phyloP scores from a whole-genome alignment of 2,329 filamentous ascomycete genomes.

The Fonsecaea pedrosoi region DNA sequence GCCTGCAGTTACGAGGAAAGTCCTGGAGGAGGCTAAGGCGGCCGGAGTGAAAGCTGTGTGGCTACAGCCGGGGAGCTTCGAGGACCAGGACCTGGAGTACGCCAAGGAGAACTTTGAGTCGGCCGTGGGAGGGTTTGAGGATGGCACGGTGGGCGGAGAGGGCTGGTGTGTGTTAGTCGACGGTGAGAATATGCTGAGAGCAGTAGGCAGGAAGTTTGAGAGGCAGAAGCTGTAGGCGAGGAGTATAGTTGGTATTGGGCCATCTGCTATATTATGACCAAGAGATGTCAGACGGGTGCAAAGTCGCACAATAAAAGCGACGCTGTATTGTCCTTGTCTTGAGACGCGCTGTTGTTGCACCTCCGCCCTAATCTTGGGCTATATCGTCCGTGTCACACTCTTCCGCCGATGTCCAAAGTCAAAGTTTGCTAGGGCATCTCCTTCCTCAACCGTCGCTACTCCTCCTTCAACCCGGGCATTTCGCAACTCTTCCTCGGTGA shows the following conservation, averaged over 20 bases:
- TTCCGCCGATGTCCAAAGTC: slow-evolving; percentile 33
- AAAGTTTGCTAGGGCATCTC: slow-evolving; percentile 28
- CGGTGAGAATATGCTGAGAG: slow-evolving; percentile 66
- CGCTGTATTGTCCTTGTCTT: background rate
- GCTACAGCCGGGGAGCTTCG: slow-evolving; percentile 89
- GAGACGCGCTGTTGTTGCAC: background rate
- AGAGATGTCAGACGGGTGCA: background rate
- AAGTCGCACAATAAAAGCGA: background rate
- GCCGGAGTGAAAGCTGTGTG: slow-evolving; percentile 78
- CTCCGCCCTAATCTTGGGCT: slow-evolving; percentile 2
- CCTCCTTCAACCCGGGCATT: slow-evolving; percentile 30
- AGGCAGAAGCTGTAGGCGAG: slow-evolving; percentile 48
- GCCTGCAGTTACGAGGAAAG: slow-evolving; percentile 73
- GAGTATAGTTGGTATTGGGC: background rate
- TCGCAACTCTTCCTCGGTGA: slow-evolving; percentile 42
- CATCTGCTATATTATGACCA: background rate
- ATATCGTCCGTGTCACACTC: slow-evolving; percentile 18
- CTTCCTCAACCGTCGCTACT: slow-evolving; percentile 34
- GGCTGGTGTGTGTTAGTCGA: slow-evolving; percentile 91
- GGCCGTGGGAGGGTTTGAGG: slow-evolving; percentile 71
- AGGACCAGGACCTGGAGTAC: slow-evolving; percentile 74
- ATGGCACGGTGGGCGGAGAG: slow-evolving; percentile 61
- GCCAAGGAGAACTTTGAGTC: slow-evolving; percentile 72
- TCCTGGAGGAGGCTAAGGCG: slow-evolving; percentile 78
- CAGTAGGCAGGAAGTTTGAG: slow-evolving; percentile 62